phyloP scores from a whole-genome alignment of 139 green algal species.

The Ostreobium quekettii region DNA sequence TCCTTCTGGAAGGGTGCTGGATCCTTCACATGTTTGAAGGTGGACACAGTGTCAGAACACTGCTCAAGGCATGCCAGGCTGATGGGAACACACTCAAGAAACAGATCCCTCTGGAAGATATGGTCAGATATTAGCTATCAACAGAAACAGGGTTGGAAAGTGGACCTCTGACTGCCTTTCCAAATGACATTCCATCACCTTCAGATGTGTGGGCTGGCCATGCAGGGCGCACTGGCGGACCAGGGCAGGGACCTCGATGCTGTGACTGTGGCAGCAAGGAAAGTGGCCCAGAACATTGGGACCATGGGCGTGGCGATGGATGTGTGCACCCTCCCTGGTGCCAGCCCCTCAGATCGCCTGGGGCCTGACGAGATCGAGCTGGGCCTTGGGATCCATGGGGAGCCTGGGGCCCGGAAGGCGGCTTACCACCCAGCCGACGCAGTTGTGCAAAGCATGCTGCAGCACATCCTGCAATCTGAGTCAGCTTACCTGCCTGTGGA shows the following conservation, averaged over 20 bases:
- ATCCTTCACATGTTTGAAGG: too few species aligned
- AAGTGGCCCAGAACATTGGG: slow-evolving; percentile 30
- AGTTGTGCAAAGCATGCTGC: slow-evolving; percentile 36
- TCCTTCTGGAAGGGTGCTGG: too few species aligned
- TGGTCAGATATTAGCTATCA: too few species aligned
- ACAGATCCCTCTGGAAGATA: too few species aligned
- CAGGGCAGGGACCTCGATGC: slow-evolving; percentile 11
- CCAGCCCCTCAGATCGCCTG: slow-evolving; percentile 30
- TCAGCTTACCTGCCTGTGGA: slow-evolving; percentile 16
- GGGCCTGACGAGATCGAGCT: slow-evolving; percentile 59
- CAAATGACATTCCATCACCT: too few species aligned
- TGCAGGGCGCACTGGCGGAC: not conserved
- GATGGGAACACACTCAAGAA: too few species aligned
- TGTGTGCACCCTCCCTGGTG: slow-evolving; percentile 60
- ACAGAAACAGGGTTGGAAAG: too few species aligned
- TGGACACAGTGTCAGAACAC: too few species aligned
- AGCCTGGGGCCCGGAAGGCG: slow-evolving; percentile 50
- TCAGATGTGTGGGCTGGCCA: too few species aligned
- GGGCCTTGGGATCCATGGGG: slow-evolving; percentile 82
- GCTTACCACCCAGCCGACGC: slow-evolving; percentile 17
- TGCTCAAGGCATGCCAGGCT: too few species aligned
- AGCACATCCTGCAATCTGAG: slow-evolving; percentile 24
- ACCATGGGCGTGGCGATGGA: slow-evolving; percentile 61
- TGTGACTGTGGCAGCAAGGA: slow-evolving; percentile 39
- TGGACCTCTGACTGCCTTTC: too few species aligned